Evolutionary conservation across 371 early-diverging fungal species (phyloP).

Genomic region (Synchytrium microbalum): DNA sequence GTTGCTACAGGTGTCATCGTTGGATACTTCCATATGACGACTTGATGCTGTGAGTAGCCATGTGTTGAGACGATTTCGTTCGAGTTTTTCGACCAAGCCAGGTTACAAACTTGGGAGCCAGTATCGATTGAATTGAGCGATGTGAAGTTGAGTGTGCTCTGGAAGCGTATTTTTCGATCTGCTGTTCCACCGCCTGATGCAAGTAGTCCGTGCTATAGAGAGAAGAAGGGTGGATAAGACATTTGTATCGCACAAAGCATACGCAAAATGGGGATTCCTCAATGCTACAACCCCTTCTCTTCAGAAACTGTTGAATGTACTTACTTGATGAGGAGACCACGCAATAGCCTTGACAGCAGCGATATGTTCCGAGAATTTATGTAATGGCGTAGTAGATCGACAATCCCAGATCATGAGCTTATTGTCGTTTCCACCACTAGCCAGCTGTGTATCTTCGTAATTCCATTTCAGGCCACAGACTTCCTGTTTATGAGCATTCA

Average conservation of each 20-base stretch:
- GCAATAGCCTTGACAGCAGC: conserved; percentile 64
- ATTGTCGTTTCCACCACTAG: conserved; percentile 69
- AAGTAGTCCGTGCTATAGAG: conserved; percentile 25
- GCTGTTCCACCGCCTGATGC: conserved; percentile 61
- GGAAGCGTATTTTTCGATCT: conserved; percentile 56
- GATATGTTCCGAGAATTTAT: conserved; percentile 36
- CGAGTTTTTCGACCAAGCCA: conserved; percentile 40
- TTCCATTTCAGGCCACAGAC: conserved; percentile 61
- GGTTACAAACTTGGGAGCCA: conserved; percentile 54
- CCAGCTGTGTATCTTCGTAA: conserved; percentile 41
- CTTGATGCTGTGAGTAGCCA: conserved; percentile 57
- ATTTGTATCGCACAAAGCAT: too few species aligned
- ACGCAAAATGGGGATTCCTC: too few species aligned
- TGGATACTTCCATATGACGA: conserved; percentile 51
- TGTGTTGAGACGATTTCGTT: conserved; percentile 57
- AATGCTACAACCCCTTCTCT: not conserved
- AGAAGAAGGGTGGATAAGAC: not conserved
- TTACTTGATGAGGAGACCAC: conserved; percentile 53
- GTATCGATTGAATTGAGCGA: conserved; percentile 30
- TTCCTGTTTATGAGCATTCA: conserved; percentile 35
- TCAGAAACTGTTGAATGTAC: not conserved
- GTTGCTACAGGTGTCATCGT: conserved; percentile 20
- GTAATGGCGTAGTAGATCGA: conserved; percentile 15
- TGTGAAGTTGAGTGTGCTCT: conserved; percentile 37
- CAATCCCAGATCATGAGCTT: conserved; percentile 49